These are phyloP conservation scores for Omphalotus guepiniiformis DNA, from an alignment of 768 basidiomycete species.

Conservation along the genomic window DNA sequence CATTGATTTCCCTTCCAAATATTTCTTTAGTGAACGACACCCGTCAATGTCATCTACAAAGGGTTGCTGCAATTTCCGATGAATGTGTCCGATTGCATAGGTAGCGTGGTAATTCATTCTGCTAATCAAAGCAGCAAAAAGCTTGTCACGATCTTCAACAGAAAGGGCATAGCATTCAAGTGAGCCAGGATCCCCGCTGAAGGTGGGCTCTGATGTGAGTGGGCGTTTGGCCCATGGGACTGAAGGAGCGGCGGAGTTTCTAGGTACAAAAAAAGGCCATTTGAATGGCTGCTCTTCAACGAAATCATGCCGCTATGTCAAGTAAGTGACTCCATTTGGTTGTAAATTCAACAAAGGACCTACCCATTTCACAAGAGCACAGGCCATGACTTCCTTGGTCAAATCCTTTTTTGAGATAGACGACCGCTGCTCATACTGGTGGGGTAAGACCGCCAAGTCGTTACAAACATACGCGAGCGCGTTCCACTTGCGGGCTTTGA, in stretches of 20 bases:
- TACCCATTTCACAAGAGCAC: neutral
- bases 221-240: neutral
- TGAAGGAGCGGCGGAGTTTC: neutral
- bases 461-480: constrained; percentile 1
- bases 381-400: neutral
- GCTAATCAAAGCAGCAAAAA: neutral
- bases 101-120: constrained; percentile 1
- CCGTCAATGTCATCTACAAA: neutral
- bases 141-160: neutral
- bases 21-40: neutral
- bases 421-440: neutral
- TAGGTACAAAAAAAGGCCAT: neutral
- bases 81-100: neutral
- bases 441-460: neutral
- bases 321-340: neutral
- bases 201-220: neutral
- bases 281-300: neutral
- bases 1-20: neutral
- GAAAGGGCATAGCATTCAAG: neutral
- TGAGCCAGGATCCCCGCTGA: neutral
- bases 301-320: neutral
- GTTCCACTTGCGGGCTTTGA: neutral
- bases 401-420: neutral
- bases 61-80: neutral
- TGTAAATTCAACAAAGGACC: neutral